These are phyloP conservation scores for Tylopilus cervinicoccineus DNA, from an alignment of 768 basidiomycete genomes.

Conservation along the genomic window DNA sequence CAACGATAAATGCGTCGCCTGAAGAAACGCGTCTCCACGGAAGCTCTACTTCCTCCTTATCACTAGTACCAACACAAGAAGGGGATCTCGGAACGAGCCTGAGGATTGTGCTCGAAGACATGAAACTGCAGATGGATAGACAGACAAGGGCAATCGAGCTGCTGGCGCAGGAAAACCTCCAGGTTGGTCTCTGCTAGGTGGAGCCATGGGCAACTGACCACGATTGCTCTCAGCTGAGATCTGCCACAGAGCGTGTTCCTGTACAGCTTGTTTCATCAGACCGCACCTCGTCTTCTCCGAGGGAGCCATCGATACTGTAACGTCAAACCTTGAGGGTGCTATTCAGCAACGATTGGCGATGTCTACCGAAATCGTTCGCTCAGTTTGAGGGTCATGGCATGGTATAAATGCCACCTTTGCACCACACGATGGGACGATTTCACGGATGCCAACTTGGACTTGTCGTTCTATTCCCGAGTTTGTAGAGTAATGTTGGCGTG, in stretches of 20 bases:
- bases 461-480: background rate
- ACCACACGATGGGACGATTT: background rate
- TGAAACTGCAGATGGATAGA: conserved; percentile 48
- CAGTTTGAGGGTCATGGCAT: background rate
- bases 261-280: conserved; percentile 14
- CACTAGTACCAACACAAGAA: conserved; percentile 16
- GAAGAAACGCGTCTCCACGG: conserved; percentile 13
- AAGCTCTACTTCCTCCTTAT: conserved; percentile 11
- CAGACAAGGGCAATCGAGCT: conserved; percentile 42
- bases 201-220: conserved; percentile 7
- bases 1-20: conserved; percentile 3
- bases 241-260: conserved; percentile 9
- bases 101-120: conserved; percentile 37
- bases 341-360: background rate
- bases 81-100: conserved; percentile 22
- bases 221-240: conserved; percentile 12
- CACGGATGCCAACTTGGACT: background rate
- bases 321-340: background rate
- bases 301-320: conserved; percentile 14
- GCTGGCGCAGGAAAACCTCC: conserved; percentile 44
- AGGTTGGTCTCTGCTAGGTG: conserved; percentile 29
- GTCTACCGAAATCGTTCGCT: background rate
- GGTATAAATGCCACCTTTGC: too few species aligned
- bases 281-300: conserved; percentile 9
- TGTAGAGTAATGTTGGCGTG: background rate